Evolutionary conservation across 176 grass and related monocot species (phyloP).

Genomic region (Carex cristatella): DNA sequence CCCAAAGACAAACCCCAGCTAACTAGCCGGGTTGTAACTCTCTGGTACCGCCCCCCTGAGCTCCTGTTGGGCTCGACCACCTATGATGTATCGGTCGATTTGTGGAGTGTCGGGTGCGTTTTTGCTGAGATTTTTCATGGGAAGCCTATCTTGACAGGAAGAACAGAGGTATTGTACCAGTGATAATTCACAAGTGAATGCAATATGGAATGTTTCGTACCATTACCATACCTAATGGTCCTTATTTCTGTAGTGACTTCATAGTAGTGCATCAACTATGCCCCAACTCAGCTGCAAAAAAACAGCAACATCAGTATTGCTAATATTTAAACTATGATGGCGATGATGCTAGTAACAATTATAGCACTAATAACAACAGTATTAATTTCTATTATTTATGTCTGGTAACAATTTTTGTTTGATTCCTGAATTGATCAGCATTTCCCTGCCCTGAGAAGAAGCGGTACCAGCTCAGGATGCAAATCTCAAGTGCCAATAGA

Average conservation of each 20-base stretch:
- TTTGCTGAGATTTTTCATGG: slow-evolving; percentile 80
- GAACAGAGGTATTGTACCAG: slow-evolving; percentile 70
- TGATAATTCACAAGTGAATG: background rate
- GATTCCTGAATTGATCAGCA: background rate
- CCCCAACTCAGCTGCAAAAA: background rate
- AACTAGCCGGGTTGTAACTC: slow-evolving; percentile 92
- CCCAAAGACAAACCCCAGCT: slow-evolving; percentile 50
- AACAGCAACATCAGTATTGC: background rate
- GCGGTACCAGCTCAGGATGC: background rate
- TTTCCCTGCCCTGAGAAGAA: background rate
- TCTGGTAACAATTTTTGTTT: background rate
- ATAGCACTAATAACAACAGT: background rate
- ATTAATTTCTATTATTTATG: background rate
- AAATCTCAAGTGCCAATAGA: background rate
- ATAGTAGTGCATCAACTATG: background rate
- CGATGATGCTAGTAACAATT: background rate
- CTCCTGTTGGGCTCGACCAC: slow-evolving; percentile 83
- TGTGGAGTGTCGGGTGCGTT: slow-evolving; percentile 95
- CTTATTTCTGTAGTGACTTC: background rate
- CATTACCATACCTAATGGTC: background rate
- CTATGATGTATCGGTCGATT: slow-evolving; percentile 87
- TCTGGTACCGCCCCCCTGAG: slow-evolving; percentile 98
- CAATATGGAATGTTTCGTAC: background rate
- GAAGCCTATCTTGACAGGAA: slow-evolving; percentile 83
- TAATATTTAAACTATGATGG: background rate